Conservation (phyloP, 2,329 filamentous ascomycete genomes). For the Pseudogymnoascus sp. region DNA sequence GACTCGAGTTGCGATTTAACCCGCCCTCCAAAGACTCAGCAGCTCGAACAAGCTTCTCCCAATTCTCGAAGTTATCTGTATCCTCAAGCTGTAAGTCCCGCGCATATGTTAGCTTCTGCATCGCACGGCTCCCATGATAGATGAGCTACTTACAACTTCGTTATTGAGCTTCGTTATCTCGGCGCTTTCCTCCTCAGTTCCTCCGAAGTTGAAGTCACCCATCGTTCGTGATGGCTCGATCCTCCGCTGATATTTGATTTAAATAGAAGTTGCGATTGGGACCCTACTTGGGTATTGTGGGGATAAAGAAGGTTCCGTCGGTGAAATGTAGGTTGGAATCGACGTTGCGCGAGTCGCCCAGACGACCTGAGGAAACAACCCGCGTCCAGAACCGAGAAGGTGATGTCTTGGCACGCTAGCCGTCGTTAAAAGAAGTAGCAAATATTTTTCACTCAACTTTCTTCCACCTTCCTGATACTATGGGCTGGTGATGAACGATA, state of each 20-base stretch:
- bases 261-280: neutral
- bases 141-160: conserved; percentile 59
- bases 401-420: conserved; percentile 13
- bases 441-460: conserved; percentile 17
- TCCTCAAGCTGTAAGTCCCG: conserved; percentile 38
- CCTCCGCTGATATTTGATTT: neutral
- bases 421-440: conserved; percentile 3
- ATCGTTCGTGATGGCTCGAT: conserved; percentile 34
- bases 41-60: conserved; percentile 83
- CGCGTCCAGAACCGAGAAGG: neutral
- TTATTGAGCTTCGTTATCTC: conserved; percentile 71
- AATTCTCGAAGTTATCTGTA: conserved; percentile 84
- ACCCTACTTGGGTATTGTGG: neutral
- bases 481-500: conserved; percentile 54
- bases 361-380: neutral
- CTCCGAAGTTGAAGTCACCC: conserved; percentile 66
- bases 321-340: conserved; percentile 1
- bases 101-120: conserved; percentile 16
- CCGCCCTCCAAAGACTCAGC: conserved; percentile 84
- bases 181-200: conserved; percentile 70
- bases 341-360: conserved; percentile 5
- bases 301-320: neutral
- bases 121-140: neutral
- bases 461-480: conserved; percentile 27
- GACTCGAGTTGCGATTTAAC: conserved; percentile 91